These are phyloP conservation scores for Phycomyces blakesleeanus DNA, from an alignment of 192 early-diverging fungal species.

Conservation along the genomic window DNA sequence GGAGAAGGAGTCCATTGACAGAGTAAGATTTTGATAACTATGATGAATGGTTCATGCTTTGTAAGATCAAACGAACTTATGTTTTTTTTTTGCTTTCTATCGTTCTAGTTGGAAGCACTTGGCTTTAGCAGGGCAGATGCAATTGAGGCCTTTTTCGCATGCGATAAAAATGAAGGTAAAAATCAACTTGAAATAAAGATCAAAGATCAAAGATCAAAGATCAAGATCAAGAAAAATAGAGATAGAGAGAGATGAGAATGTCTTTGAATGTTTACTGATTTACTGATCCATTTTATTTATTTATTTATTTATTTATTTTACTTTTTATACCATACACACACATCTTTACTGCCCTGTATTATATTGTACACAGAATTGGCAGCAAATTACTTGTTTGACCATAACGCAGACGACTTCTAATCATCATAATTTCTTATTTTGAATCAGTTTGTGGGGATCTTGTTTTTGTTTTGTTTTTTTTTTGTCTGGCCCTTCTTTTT, in stretches of 20 bases:
- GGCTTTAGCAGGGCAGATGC: conserved; percentile 83
- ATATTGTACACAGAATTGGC: conserved; percentile 67
- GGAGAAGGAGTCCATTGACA: conserved; percentile 86
- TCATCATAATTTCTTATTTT: conserved; percentile 1
- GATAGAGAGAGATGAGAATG: no score
- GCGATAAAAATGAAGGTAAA: conserved; percentile 89
- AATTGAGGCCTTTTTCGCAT: conserved; percentile 93
- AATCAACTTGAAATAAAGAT: no score
- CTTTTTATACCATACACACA: no score
- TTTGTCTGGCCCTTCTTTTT: neutral
- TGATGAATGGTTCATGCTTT: no score
- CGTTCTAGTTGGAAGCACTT: conserved; percentile 75
- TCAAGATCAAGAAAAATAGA: no score
- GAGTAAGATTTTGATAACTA: conserved; percentile 43
- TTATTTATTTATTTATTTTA: no score
- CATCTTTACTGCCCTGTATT: no score
- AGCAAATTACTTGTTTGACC: conserved; percentile 93
- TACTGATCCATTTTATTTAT: no score
- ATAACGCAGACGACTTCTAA: conserved; percentile 57
- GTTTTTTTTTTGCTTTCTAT: no score
- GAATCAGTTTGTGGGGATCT: neutral
- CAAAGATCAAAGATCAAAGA: no score
- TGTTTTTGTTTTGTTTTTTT: neutral
- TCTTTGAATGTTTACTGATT: no score
- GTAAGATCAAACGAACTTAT: no score